Evolutionary conservation across 345 rosid genomes (phyloP).

Genomic region (Geranium rotundifolium): DNA sequence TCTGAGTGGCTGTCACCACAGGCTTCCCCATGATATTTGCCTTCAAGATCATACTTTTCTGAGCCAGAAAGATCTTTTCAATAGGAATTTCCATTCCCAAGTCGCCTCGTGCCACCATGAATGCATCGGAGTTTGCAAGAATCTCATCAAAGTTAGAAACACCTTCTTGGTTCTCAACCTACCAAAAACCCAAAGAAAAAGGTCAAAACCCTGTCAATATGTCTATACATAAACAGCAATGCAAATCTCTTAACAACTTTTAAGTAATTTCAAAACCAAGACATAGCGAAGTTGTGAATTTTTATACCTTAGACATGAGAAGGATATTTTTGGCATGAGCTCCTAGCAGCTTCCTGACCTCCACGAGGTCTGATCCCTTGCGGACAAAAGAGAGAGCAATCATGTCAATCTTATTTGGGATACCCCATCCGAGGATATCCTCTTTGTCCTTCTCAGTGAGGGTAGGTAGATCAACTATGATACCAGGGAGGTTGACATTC

Average conservation of each 20-base stretch:
- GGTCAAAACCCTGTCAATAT: no score
- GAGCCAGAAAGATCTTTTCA: constrained; percentile 91
- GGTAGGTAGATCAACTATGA: constrained; percentile 89
- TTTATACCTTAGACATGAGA: constrained; percentile 90
- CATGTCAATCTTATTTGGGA: constrained; percentile 24
- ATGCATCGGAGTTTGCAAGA: constrained; percentile 78
- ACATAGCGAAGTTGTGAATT: constrained; percentile 7
- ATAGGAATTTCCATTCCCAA: constrained; percentile 98
- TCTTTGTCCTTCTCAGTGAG: constrained; percentile 92
- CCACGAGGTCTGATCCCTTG: constrained; percentile 86
- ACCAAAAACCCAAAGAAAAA: neutral
- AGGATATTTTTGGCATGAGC: constrained; percentile 65
- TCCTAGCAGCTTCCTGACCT: constrained; percentile 75
- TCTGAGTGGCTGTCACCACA: constrained; percentile 79
- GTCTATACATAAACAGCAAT: no score
- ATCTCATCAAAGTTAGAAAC: constrained; percentile 95
- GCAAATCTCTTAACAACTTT: no score
- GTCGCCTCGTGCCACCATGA: constrained; percentile 98
- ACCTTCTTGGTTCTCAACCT: constrained; percentile 99
- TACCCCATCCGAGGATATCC: constrained; percentile 86
- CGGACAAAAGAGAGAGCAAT: constrained; percentile 93
- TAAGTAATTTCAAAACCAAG: neutral
- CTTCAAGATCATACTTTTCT: constrained; percentile 96
- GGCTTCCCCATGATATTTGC: constrained; percentile 96
- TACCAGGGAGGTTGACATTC: constrained; percentile 96